Conservation (phyloP, 257 asterid genomes). For the Penstemon davidsonii region DNA sequence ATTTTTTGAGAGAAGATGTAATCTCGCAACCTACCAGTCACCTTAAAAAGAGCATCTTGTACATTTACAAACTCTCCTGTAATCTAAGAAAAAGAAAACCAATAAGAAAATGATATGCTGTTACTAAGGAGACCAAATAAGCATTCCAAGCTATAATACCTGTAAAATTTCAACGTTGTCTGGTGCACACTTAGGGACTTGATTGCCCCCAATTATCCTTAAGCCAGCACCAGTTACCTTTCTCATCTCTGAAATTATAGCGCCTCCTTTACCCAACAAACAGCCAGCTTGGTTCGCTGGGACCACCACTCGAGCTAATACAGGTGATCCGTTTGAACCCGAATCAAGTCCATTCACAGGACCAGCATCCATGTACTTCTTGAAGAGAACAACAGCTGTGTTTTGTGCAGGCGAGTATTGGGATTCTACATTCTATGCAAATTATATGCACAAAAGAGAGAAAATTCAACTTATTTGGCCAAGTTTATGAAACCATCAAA, state of each 20-base stretch:
- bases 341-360: conserved; percentile 37
- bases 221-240: conserved; percentile 63
- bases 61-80: conserved; percentile 66
- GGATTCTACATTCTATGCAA: conserved; percentile 47
- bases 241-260: conserved; percentile 71
- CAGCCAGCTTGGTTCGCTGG: conserved; percentile 68
- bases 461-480: conserved; percentile 5
- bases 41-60: conserved; percentile 61
- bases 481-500: conserved; percentile 18
- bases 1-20: conserved; percentile 39
- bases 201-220: conserved; percentile 52
- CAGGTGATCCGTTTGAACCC: conserved; percentile 35
- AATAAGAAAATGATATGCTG: not conserved
- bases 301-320: conserved; percentile 56
- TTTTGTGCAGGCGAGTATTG: conserved; percentile 62
- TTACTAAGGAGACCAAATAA: not conserved
- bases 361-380: conserved; percentile 43
- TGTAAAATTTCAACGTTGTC: conserved; percentile 60
- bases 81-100: conserved; percentile 44
- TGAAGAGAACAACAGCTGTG: conserved; percentile 56
- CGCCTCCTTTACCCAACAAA: conserved; percentile 78
- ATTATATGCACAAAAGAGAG: conserved; percentile 21
- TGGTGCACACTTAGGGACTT: conserved; percentile 59
- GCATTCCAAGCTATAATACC: conserved; percentile 40
- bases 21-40: conserved; percentile 62